phyloP scores from a whole-genome alignment of 306 rosid species.

The Vigna unguiculata region DNA sequence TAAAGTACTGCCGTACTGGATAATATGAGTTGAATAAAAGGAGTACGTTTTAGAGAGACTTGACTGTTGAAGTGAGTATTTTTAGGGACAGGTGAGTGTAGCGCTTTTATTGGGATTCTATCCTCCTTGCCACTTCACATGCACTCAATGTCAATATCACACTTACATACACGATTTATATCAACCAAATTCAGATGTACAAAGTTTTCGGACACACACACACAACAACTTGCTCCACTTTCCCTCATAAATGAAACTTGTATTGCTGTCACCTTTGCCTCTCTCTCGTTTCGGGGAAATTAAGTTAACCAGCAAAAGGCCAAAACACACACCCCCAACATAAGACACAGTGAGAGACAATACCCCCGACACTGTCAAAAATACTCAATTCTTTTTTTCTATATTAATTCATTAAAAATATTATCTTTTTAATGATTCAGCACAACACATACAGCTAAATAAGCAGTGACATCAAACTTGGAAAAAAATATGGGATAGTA shows the following conservation, averaged over 20 bases:
- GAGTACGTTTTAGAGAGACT: not conserved
- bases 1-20: conserved; percentile 12
- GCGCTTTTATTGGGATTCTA: conserved; percentile 26
- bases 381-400: too few species aligned
- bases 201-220: conserved; percentile 29
- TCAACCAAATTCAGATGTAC: conserved; percentile 55
- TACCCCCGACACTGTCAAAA: too few species aligned
- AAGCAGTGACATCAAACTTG: not conserved
- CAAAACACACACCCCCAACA: not conserved
- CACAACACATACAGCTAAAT: not conserved
- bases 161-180: conserved; percentile 14
- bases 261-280: conserved; percentile 34
- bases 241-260: conserved; percentile 9
- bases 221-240: conserved; percentile 38
- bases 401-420: too few species aligned
- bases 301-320: not conserved
- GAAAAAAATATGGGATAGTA: not conserved
- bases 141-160: conserved; percentile 24
- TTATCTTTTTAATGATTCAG: not conserved
- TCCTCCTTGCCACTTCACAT: conserved; percentile 26
- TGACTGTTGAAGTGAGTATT: not conserved
- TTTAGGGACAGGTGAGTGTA: not conserved
- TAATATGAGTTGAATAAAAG: not conserved
- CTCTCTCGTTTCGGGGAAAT: conserved; percentile 4
- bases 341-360: not conserved